Evolutionary conservation across 768 basidiomycete genomes (phyloP).

Genomic region (Boletus subcaerulescens): DNA sequence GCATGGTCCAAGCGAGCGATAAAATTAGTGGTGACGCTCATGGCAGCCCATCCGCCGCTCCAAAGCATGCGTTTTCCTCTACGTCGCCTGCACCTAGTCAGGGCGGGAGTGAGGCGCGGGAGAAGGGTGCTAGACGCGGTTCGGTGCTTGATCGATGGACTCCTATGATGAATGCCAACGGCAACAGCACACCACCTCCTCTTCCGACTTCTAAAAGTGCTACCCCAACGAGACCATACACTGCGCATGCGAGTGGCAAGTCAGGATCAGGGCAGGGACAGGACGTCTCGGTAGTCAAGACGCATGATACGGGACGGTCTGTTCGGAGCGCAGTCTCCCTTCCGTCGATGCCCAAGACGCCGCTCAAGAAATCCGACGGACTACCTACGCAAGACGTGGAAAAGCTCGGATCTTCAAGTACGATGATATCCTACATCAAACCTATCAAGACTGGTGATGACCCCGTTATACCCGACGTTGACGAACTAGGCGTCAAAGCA

Average conservation of each 20-base stretch:
- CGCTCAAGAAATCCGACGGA: slow-evolving; percentile 22
- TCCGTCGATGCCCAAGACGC: slow-evolving; percentile 32
- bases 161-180: slow-evolving; percentile 31
- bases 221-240: slow-evolving; percentile 39
- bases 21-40: slow-evolving; percentile 40
- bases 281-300: slow-evolving; percentile 23
- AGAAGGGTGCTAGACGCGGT: slow-evolving; percentile 31
- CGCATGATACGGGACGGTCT: slow-evolving; percentile 33
- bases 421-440: slow-evolving; percentile 64
- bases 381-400: slow-evolving; percentile 24
- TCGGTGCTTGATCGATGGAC: slow-evolving; percentile 77
- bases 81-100: slow-evolving; percentile 32
- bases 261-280: slow-evolving; percentile 20
- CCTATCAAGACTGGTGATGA: slow-evolving; percentile 47
- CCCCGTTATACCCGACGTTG: slow-evolving; percentile 31
- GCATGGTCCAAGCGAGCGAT: slow-evolving; percentile 69
- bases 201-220: slow-evolving; percentile 38
- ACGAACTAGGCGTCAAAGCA: slow-evolving; percentile 42
- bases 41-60: slow-evolving; percentile 31
- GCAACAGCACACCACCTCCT: slow-evolving; percentile 33
- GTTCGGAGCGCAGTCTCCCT: slow-evolving; percentile 43
- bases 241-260: slow-evolving; percentile 32
- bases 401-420: slow-evolving; percentile 71
- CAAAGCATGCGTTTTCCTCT: slow-evolving; percentile 27
- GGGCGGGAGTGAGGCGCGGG: slow-evolving; percentile 37